phyloP scores from a whole-genome alignment of 441 rosid genomes.

The Adansonia rubrostipa region DNA sequence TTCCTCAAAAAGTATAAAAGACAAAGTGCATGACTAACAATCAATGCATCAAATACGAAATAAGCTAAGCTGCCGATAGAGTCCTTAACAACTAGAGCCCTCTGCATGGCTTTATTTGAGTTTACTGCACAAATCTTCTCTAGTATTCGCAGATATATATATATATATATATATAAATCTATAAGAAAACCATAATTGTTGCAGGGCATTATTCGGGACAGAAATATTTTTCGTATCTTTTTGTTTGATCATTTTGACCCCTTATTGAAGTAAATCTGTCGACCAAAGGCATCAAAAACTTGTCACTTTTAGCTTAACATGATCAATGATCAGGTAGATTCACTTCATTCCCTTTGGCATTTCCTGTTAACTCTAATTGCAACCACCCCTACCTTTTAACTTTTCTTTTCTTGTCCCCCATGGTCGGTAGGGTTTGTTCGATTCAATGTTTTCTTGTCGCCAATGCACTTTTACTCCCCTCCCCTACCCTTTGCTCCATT shows the following conservation, averaged over 20 bases:
- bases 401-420: conserved; percentile 12
- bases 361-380: background rate
- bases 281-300: conserved; percentile 3
- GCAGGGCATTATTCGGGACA: too few relatives aligned
- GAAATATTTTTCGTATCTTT: too few relatives aligned
- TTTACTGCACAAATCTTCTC: background rate
- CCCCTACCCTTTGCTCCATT: background rate
- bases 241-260: background rate
- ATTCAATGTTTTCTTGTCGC: conserved; percentile 14
- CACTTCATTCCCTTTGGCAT: background rate
- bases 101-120: background rate
- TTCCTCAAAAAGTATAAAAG: too few relatives aligned
- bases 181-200: background rate
- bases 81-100: background rate
- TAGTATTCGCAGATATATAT: background rate
- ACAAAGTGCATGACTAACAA: background rate
- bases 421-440: background rate
- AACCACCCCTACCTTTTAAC: background rate
- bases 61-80: background rate
- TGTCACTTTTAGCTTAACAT: background rate
- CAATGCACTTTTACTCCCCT: background rate
- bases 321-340: background rate
- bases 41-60: background rate
- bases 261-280: background rate
- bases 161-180: too few relatives aligned